Conservation (phyloP, 2,329 filamentous ascomycete genomes). For the Arachnopeziza araneosa region DNA sequence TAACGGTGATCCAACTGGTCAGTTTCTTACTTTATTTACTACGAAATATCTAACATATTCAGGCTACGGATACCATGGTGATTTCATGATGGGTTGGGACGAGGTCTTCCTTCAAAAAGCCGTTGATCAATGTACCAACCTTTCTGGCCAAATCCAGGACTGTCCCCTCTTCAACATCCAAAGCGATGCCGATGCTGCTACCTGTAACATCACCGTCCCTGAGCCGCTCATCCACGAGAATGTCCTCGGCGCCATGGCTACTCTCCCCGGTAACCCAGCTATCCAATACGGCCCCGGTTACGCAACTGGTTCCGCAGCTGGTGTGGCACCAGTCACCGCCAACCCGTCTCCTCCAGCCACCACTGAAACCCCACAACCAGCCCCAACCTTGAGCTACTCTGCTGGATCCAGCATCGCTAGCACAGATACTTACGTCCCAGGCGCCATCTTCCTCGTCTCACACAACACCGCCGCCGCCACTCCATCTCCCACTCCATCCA, state of each 20-base stretch:
- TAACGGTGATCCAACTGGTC: slow-evolving; percentile 72
- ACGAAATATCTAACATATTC: slow-evolving; percentile 6
- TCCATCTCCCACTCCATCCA: slow-evolving; percentile 10
- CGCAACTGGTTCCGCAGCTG: slow-evolving; percentile 24
- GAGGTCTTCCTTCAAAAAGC: slow-evolving; percentile 61
- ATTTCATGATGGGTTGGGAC: slow-evolving; percentile 79
- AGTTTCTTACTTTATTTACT: neutral
- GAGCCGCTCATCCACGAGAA: slow-evolving; percentile 52
- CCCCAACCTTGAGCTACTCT: slow-evolving; percentile 27
- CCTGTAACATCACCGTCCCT: slow-evolving; percentile 63
- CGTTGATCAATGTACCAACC: slow-evolving; percentile 69
- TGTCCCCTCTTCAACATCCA: slow-evolving; percentile 73
- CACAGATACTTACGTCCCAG: slow-evolving; percentile 21
- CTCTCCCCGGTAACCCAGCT: slow-evolving; percentile 60
- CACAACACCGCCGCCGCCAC: neutral
- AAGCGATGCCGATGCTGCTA: slow-evolving; percentile 42
- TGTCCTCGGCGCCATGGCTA: slow-evolving; percentile 43
- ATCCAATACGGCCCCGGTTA: slow-evolving; percentile 41
- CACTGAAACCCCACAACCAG: neutral
- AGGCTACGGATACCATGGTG: slow-evolving; percentile 73
- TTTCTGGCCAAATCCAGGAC: slow-evolving; percentile 62
- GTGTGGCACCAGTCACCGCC: slow-evolving; percentile 12
- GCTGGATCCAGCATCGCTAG: slow-evolving; percentile 19
- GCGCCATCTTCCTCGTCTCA: slow-evolving; percentile 28
- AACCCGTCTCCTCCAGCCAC: slow-evolving; percentile 13